These are phyloP conservation scores for Ambrosia artemisiifolia DNA, from an alignment of 129 eudicot species.

Conservation along the genomic window DNA sequence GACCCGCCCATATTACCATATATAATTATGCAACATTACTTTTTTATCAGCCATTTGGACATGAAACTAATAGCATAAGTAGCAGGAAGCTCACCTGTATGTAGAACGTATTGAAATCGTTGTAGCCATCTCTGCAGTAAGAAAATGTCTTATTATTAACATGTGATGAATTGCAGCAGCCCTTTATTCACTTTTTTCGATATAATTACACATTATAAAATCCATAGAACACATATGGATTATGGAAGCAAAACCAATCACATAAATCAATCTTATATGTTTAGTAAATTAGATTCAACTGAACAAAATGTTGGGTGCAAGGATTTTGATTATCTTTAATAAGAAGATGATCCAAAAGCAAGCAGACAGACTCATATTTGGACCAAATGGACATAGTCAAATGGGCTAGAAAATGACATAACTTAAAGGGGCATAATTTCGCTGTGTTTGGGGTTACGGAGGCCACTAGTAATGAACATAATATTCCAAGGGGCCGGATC, in stretches of 20 bases:
- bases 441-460: too few relatives aligned
- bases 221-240: neutral
- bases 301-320: neutral
- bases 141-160: conserved; percentile 11
- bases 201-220: neutral
- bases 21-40: neutral
- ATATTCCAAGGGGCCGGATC: too few relatives aligned
- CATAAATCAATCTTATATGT: neutral
- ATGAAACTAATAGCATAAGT: conserved; percentile 1
- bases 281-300: neutral
- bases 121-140: conserved; percentile 93
- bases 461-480: neutral
- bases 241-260: conserved; percentile 1
- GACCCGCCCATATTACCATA: neutral
- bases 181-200: neutral
- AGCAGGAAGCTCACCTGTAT: conserved; percentile 52
- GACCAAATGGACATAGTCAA: too few relatives aligned
- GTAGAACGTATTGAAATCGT: conserved; percentile 67
- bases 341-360: too few relatives aligned
- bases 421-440: too few relatives aligned
- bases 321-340: neutral
- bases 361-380: too few relatives aligned
- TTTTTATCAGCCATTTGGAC: conserved; percentile 2
- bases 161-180: conserved; percentile 2
- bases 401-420: too few relatives aligned